Conservation (phyloP, 2,329 filamentous ascomycete species). For the Alternaria triticina region DNA sequence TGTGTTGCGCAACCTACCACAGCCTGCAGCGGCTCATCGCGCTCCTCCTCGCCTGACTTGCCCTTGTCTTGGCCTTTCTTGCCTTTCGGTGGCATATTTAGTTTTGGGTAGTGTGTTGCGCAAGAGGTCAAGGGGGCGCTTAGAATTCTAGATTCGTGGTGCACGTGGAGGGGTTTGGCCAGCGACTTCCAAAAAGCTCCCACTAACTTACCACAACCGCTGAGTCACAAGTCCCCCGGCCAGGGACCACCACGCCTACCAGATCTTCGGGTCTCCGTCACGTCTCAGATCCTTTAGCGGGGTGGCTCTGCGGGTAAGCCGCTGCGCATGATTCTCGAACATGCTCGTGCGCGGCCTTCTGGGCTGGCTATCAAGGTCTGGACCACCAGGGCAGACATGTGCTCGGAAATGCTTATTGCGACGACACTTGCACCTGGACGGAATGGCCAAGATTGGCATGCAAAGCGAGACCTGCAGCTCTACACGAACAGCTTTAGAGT, state of each 20-base stretch:
- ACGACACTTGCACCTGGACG: conserved; percentile 29
- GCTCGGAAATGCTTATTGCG: conserved; percentile 44
- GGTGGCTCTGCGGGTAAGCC: conserved; percentile 33
- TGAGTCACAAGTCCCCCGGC: conserved; percentile 23
- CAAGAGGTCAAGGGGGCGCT: conserved; percentile 11
- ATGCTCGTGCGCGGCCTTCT: conserved; percentile 26
- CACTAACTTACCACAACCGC: conserved; percentile 12
- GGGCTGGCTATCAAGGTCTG: conserved; percentile 32
- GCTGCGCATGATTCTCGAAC: conserved; percentile 22
- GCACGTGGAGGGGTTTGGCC: conserved; percentile 19
- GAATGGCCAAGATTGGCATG: neutral
- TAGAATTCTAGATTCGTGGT: conserved; percentile 12
- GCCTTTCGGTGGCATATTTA: conserved; percentile 56
- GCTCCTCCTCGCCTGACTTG: conserved; percentile 60
- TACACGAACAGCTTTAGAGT: neutral
- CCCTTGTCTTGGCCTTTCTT: conserved; percentile 52
- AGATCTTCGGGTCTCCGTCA: conserved; percentile 21
- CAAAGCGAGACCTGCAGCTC: neutral
- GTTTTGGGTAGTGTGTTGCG: neutral
- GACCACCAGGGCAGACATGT: conserved; percentile 29
- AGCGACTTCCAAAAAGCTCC: conserved; percentile 16
- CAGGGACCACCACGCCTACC: conserved; percentile 18
- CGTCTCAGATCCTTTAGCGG: conserved; percentile 31
- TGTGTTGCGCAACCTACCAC: conserved; percentile 55
- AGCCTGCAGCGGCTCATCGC: conserved; percentile 68